Evolutionary conservation across 306 rosid species (phyloP).

Genomic region (Hippophae gyantsensis): DNA sequence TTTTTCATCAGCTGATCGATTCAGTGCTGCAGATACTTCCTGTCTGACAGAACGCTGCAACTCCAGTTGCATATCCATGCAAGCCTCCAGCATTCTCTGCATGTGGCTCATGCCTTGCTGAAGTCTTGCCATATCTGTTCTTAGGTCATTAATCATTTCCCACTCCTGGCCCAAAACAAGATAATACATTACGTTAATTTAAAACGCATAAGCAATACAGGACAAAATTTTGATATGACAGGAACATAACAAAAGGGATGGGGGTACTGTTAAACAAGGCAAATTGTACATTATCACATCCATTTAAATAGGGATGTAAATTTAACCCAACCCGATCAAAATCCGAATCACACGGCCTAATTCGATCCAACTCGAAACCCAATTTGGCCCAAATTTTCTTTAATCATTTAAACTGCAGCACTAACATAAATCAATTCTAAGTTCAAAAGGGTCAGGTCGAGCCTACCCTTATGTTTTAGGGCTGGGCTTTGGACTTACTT

Average conservation of each 20-base stretch:
- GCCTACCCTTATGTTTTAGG: no score
- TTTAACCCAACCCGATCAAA: no score
- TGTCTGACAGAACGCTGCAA: slow-evolving; percentile 97
- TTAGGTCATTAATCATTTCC: slow-evolving; percentile 90
- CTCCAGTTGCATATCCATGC: slow-evolving; percentile 99
- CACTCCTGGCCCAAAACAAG: slow-evolving; percentile 57
- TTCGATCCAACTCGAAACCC: no score
- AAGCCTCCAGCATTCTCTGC: slow-evolving; percentile 99
- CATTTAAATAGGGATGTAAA: no score
- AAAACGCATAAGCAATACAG: neutral
- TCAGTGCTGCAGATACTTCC: slow-evolving; percentile 97
- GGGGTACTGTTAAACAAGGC: neutral
- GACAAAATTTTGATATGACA: neutral
- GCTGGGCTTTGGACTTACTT: no score
- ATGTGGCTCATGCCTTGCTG: slow-evolving; percentile 99
- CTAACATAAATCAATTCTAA: no score
- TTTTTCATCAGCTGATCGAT: slow-evolving; percentile 74
- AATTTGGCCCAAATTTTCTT: no score
- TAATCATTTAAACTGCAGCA: no score
- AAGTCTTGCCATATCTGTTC: slow-evolving; percentile 94
- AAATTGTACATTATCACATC: no score
- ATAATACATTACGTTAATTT: slow-evolving; percentile 13
- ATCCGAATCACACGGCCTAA: no score
- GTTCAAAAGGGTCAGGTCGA: no score
- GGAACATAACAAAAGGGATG: neutral